phyloP scores from a whole-genome alignment of 2,329 filamentous ascomycete species.

The Curvularia sp. region DNA sequence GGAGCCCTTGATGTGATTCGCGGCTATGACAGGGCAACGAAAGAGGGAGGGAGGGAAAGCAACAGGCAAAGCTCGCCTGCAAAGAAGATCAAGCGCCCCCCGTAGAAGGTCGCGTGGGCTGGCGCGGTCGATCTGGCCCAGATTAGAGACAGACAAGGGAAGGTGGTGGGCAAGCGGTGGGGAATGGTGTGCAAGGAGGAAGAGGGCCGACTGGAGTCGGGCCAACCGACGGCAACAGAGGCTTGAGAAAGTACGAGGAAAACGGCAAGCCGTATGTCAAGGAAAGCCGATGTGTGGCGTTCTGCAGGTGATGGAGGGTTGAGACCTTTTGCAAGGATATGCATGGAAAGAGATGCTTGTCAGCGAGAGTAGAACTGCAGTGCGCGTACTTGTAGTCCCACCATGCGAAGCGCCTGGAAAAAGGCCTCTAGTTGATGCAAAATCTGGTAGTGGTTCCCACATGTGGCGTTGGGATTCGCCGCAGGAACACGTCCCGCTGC shows the following conservation, averaged over 20 bases:
- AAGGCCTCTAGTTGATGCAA: constrained; percentile 38
- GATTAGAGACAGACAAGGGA: constrained; percentile 38
- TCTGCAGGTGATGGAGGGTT: constrained; percentile 41
- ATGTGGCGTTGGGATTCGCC: constrained; percentile 45
- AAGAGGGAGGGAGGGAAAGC: constrained; percentile 32
- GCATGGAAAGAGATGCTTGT: constrained; percentile 43
- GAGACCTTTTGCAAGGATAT: constrained; percentile 42
- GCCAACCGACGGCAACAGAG: constrained; percentile 44
- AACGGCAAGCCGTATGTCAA: constrained; percentile 45
- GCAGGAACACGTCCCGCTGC: constrained; percentile 42
- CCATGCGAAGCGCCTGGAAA: constrained; percentile 44
- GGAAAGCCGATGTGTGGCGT: constrained; percentile 49
- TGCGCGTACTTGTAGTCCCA: constrained; percentile 42
- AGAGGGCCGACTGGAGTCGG: constrained; percentile 44
- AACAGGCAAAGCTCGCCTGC: constrained; percentile 40
- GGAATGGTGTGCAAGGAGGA: constrained; percentile 48
- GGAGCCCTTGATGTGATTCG: constrained; percentile 44
- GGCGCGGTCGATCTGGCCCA: constrained; percentile 45
- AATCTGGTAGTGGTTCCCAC: constrained; percentile 43
- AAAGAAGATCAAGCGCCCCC: constrained; percentile 47
- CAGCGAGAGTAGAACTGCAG: constrained; percentile 40
- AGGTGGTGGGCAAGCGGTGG: constrained; percentile 37
- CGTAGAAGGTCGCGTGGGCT: constrained; percentile 46
- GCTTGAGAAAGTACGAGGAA: constrained; percentile 40
- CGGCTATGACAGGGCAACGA: constrained; percentile 43